A percentile compares a stretch with the other conserved stretches of the same genome.
These are phyloP conservation scores for Arabidopsis thaliana DNA, from an alignment of 345 rosid species.

Conservation along the genomic window DNA sequence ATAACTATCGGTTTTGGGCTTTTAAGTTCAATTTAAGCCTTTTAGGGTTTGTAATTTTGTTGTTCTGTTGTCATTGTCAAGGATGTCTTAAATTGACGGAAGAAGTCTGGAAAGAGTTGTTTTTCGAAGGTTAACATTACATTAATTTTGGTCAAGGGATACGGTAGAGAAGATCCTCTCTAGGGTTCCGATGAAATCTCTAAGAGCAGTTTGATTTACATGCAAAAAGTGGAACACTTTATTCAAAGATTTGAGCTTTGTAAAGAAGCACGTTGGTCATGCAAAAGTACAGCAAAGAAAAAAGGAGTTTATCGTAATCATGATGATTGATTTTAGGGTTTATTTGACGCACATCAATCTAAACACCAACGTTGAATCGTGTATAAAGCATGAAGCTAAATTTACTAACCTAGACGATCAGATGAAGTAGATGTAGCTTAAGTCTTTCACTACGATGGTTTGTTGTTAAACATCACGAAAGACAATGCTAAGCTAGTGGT, in stretches of 20 bases:
- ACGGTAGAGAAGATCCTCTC: no score
- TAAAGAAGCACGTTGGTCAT: neutral
- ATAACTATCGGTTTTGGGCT: no score
- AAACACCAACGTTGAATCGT: neutral
- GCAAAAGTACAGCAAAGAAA: neutral
- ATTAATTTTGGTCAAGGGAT: no score
- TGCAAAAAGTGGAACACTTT: constrained; percentile 5
- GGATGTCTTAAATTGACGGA: no score
- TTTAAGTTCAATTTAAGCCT: no score
- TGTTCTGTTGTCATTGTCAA: no score
- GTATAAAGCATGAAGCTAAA: neutral
- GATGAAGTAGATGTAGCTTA: neutral
- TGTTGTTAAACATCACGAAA: neutral
- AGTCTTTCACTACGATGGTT: neutral
- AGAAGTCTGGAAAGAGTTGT: no score
- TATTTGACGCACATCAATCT: neutral
- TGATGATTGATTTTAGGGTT: neutral
- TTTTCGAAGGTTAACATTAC: no score
- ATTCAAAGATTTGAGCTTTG: neutral
- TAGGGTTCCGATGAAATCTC: no score
- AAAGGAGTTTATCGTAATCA: neutral
- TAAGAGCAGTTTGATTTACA: neutral
- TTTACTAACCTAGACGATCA: neutral
- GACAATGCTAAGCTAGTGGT: neutral
- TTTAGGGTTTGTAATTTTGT: no score